Base-by-base conservation (phyloP, 495 filamentous ascomycete species). In the Daldinia bambusicola region DNA sequence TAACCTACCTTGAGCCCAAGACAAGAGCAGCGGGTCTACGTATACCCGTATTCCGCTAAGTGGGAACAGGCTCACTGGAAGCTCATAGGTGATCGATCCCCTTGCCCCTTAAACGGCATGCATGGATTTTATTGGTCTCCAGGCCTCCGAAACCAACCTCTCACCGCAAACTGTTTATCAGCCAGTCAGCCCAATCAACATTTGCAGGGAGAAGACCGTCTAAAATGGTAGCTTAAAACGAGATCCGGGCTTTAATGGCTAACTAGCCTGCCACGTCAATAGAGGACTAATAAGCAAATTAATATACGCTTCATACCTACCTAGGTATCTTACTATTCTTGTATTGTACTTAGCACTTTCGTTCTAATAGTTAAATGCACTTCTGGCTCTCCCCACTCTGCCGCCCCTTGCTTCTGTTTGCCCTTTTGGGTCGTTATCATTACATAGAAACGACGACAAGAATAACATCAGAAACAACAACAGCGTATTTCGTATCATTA, bases 111-210 rank as follows among this genome's bases (percentile, higher is more conserved):
- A 34, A 16, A 14, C 31, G 12, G 9, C 16, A 36, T 55, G 2
- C 52, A 37, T 16, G 30, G 30, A 22, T 53, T 53, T 53, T 16
- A 53, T 53, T 53, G 50, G 50, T 16, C n/a, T 32, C 16, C 12
- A 32, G 6, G 50, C 50, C 9, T 53, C 50, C 50, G n/a, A 53
- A 31, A 7, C 50, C 14, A 53, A 53, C 50, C 50, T 53, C 50
- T 53, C 50, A 53, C 50, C 50, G 50, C 50, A 53, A 31, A 12
- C 50, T 53, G 50, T 6, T 14, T 53, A 53, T 53, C 50, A 31
- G 26, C 26, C 26, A 26, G 26, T 26, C 26, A 26, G 50, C 50
- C 50, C 50, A 53, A 53, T 53, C 50, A 53, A 32, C 22, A 53
- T 53, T 31, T 53, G 50, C 50, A 53, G 50, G 50, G 50, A 31